Percentiles rank a stretch among this genome's conserved stretches.
Conservation (phyloP, 139 green algal species). For the Chlamydomonas asymmetrica region DNA sequence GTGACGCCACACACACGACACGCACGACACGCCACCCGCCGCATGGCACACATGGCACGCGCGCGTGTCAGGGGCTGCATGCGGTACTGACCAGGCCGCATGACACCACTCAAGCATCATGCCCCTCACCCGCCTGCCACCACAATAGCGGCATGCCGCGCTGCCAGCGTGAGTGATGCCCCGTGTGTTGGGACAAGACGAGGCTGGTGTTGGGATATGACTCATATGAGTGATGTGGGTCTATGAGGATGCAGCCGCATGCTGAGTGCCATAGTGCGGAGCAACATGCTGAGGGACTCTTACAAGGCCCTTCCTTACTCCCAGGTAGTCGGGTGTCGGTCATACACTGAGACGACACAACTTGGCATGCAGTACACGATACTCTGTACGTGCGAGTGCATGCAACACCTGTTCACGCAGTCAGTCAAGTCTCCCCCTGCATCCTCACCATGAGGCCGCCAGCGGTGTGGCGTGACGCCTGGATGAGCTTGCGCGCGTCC, state of each 20-base stretch:
- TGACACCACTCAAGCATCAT: neutral
- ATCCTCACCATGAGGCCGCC: conserved; percentile 41
- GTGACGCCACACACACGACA: neutral
- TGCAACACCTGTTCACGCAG: too few species aligned
- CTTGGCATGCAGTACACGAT: neutral
- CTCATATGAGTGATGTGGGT: too few species aligned
- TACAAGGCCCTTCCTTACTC: too few species aligned
- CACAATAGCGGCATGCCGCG: neutral
- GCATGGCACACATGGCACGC: neutral
- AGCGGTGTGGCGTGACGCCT: conserved; percentile 34
- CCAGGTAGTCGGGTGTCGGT: neutral
- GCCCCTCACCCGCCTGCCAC: neutral
- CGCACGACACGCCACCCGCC: too few species aligned
- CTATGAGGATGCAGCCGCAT: too few species aligned
- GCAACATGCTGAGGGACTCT: too few species aligned
- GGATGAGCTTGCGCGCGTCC: conserved; percentile 40
- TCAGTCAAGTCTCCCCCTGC: neutral
- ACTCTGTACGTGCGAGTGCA: neutral
- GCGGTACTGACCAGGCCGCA: neutral
- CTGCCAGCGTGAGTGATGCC: too few species aligned
- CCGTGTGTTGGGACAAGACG: too few species aligned
- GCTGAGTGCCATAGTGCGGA: too few species aligned
- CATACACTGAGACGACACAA: neutral
- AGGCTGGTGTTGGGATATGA: too few species aligned
- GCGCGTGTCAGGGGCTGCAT: neutral